Evolutionary conservation across 495 filamentous ascomycete genomes (phyloP).

Genomic region (Tuber borchii): DNA sequence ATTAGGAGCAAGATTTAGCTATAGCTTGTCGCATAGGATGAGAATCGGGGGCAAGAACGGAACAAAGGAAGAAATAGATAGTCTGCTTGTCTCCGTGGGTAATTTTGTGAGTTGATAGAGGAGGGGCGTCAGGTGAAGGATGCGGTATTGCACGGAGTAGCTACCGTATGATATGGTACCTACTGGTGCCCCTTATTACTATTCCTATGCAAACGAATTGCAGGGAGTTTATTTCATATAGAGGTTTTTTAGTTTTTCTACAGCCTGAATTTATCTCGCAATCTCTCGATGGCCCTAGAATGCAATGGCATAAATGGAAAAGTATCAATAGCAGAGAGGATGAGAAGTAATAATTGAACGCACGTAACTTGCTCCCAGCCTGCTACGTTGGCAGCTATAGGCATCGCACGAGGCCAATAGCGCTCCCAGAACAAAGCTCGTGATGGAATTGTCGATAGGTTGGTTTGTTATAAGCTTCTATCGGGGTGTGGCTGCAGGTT

Average conservation of each 20-base stretch:
- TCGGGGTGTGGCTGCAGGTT: not conserved
- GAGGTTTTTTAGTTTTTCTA: not conserved
- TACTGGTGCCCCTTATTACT: not conserved
- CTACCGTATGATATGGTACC: not conserved
- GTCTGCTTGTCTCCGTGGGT: not conserved
- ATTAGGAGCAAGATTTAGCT: not conserved
- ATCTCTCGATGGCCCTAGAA: not conserved
- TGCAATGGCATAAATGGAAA: not conserved
- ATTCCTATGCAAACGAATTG: not conserved
- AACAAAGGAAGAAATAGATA: not conserved
- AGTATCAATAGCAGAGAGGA: not conserved
- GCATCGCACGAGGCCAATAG: not conserved
- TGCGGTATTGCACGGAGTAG: not conserved
- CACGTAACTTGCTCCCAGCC: not conserved
- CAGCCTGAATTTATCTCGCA: not conserved
- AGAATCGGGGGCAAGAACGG: not conserved
- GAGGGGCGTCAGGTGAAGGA: not conserved
- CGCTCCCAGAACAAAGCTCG: not conserved
- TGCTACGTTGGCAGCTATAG: not conserved
- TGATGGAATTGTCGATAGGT: not conserved
- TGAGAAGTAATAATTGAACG: not conserved
- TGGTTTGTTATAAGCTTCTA: not conserved
- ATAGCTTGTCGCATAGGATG: not conserved
- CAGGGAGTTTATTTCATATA: not conserved
- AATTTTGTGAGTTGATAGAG: not conserved